Evolutionary conservation across 78 protist genomes (phyloP), one percentile per base, ranked within the genome.

Genomic region (Chrysochromulina parva): DNA sequence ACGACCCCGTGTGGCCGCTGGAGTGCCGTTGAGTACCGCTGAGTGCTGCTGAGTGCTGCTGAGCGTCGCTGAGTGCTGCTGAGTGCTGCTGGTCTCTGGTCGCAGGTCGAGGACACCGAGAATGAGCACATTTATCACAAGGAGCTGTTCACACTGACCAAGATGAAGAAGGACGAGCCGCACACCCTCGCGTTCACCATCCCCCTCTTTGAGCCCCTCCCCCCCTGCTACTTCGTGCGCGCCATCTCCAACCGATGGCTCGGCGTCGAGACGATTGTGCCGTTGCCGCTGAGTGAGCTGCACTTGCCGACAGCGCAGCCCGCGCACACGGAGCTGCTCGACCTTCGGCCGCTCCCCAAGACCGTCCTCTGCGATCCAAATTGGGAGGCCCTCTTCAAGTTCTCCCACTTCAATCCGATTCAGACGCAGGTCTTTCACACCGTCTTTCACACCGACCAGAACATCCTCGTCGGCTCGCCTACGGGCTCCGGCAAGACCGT

Each of bases 401-500:
- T 97, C 93, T 13, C 89, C 22, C 97, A 97, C 94, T 98, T 99
- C 95, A 99, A 99, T 92, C 98, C 99, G n/a, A 90, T 99, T 74
- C 99, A 99, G 88, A 98, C 99, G 19, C 99, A 98, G 74, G 1
- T 86, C 65, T 93, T 91, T 76, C 84, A 74, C 84, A 58, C 71
- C 16, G 84, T 16, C 66, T 98, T 95, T 91, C 98, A 98, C 92
- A 96, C 99, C 19, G 99, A 98, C 92, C 55, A 58, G 88, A 98
- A 97, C 89, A 96, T 98, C 10, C 94, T 99, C 14, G 55, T 99
- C 20, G 99, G 99, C n/a, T 98, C 99, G 1, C 99, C 99, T 53
- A 99, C 99, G 5, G 99, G 99, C 48, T 80, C 92, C 26, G 99
- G 99, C 60, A 99, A 99, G 95, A 99, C 99, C 19, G 88, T 98